Evolutionary conservation across 176 grass and related monocot species (phyloP).

Genomic region (Tillandsia fasciculata): DNA sequence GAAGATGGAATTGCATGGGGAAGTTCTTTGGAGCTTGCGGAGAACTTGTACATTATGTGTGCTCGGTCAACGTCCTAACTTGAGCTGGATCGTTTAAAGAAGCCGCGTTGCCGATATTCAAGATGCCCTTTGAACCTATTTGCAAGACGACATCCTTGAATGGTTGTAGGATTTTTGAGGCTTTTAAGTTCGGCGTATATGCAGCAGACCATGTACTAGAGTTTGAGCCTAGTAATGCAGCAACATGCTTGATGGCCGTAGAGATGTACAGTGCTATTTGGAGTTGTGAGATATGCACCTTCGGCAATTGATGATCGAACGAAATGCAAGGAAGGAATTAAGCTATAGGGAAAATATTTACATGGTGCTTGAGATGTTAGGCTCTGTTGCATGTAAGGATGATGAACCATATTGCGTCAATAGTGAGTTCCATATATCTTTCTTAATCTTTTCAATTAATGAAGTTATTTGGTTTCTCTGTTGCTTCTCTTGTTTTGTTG

Average conservation of each 20-base stretch:
- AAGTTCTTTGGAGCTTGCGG: background rate
- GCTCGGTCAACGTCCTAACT: background rate
- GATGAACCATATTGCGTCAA: background rate
- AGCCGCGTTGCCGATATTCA: background rate
- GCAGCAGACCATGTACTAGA: background rate
- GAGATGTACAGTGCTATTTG: background rate
- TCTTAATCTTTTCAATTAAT: background rate
- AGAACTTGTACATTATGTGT: slow-evolving; percentile 4
- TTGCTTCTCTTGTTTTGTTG: background rate
- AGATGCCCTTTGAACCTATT: slow-evolving; percentile 6
- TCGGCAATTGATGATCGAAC: background rate
- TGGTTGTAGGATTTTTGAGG: background rate
- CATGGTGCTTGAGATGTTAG: slow-evolving; percentile 1
- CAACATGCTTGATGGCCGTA: background rate
- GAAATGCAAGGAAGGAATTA: background rate
- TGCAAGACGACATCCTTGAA: slow-evolving; percentile 3
- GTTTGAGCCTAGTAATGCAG: background rate
- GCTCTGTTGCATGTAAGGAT: background rate
- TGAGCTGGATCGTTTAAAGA: background rate
- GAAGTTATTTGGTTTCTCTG: background rate
- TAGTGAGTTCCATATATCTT: background rate
- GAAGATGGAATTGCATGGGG: slow-evolving; percentile 1
- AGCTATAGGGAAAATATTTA: slow-evolving; percentile 3
- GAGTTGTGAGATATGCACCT: background rate
- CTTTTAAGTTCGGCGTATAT: background rate